Percentiles rank a stretch among this genome's conserved stretches.
Conservation (phyloP, 2,329 filamentous ascomycete genomes). For the Sphaerostilbella broomeana region DNA sequence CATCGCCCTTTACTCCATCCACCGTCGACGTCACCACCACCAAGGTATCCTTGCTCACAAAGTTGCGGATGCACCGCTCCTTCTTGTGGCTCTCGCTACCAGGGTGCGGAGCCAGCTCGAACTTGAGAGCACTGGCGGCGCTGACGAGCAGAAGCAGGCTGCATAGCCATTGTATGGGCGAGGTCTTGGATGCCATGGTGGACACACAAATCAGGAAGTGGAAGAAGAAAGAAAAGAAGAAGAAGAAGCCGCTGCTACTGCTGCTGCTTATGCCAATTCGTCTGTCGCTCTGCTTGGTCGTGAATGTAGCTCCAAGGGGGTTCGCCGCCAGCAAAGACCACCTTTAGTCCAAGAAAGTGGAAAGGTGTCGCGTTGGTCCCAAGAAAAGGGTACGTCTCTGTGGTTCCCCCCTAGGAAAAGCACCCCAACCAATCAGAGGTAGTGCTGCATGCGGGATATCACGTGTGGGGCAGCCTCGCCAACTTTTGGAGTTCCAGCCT, state of each 20-base stretch:
- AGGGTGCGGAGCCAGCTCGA: constrained; percentile 72
- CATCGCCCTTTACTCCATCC: constrained; percentile 81
- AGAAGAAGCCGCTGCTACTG: too few relatives aligned
- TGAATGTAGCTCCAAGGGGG: neutral
- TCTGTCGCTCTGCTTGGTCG: neutral
- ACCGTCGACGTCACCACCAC: constrained; percentile 92
- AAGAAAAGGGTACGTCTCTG: neutral
- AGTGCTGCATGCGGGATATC: constrained; percentile 2
- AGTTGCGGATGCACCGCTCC: constrained; percentile 93
- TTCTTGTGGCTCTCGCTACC: constrained; percentile 48
- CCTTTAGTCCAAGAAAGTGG: constrained; percentile 5
- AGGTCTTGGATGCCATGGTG: constrained; percentile 38
- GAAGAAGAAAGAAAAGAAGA: too few relatives aligned
- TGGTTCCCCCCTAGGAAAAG: neutral
- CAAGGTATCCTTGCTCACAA: constrained; percentile 83
- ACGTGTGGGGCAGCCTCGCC: constrained; percentile 22
- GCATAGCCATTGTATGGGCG: constrained; percentile 53
- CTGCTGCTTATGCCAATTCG: too few relatives aligned
- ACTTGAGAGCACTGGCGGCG: constrained; percentile 69
- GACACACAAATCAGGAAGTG: too few relatives aligned
- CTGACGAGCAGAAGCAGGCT: constrained; percentile 50
- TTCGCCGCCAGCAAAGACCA: neutral
- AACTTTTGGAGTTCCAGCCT: constrained; percentile 16
- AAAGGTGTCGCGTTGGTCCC: constrained; percentile 16
- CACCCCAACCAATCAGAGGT: constrained; percentile 6